Conservation (phyloP, 148 eudicot species). For the Dysphania ambrosioides region DNA sequence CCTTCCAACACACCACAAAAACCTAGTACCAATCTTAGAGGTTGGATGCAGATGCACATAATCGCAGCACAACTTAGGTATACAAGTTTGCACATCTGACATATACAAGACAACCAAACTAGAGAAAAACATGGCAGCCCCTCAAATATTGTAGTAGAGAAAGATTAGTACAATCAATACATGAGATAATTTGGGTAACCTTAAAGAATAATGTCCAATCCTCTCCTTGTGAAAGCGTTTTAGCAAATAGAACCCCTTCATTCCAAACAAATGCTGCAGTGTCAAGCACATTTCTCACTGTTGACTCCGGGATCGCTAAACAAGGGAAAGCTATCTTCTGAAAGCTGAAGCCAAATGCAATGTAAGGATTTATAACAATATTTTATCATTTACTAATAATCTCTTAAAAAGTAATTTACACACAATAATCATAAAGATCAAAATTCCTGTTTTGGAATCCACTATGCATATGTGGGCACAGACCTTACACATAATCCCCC, state of each 20-base stretch:
- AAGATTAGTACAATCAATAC: constrained; percentile 1
- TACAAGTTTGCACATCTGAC: not conserved
- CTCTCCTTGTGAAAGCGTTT: constrained; percentile 61
- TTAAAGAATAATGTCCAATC: constrained; percentile 72
- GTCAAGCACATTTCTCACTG: constrained; percentile 35
- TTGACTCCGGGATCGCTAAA: constrained; percentile 63
- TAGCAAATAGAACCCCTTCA: constrained; percentile 34
- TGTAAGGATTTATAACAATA: too few species aligned
- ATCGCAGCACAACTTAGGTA: not conserved
- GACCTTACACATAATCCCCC: not conserved
- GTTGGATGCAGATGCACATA: not conserved
- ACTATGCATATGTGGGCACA: not conserved
- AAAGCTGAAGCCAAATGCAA: constrained; percentile 44
- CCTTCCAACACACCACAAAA: not conserved
- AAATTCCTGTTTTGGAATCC: not conserved
- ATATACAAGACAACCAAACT: not conserved
- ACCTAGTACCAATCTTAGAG: not conserved
- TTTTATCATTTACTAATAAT: constrained; percentile 15
- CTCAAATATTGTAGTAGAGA: not conserved
- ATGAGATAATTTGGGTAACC: constrained; percentile 38
- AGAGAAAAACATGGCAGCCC: constrained; percentile 8
- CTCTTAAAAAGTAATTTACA: not conserved
- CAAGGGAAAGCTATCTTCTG: constrained; percentile 46
- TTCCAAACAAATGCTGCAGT: constrained; percentile 48
- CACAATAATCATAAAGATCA: not conserved